phyloP scores from a whole-genome alignment of 2,329 filamentous ascomycete genomes.

The Nigrospora sphaerica region DNA sequence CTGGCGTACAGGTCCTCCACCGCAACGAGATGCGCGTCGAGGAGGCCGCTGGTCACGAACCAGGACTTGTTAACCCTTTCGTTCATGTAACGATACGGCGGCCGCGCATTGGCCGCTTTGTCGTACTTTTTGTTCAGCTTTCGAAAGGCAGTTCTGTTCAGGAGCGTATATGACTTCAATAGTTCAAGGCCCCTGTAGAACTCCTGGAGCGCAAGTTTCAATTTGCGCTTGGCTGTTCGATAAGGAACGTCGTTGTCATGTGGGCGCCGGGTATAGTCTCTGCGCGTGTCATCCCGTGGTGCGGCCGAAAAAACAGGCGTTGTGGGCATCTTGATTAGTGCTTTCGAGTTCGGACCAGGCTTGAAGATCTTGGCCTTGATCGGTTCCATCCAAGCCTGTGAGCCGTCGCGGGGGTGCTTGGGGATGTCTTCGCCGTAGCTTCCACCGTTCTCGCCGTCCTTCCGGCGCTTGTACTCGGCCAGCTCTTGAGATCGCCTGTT shows the following conservation, averaged over 20 bases:
- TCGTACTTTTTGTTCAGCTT: constrained; percentile 99
- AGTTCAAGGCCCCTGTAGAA: constrained; percentile 89
- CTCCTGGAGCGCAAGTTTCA: constrained; percentile 86
- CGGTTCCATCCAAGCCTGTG: constrained; percentile 41
- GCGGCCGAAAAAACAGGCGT: constrained; percentile 35
- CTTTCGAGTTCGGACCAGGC: constrained; percentile 54
- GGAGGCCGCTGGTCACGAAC: constrained; percentile 83
- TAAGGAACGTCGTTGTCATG: constrained; percentile 64
- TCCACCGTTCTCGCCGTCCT: constrained; percentile 20
- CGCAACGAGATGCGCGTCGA: constrained; percentile 72
- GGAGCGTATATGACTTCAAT: constrained; percentile 80
- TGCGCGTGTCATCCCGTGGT: constrained; percentile 20
- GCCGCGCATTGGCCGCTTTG: constrained; percentile 75
- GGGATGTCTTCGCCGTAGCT: not conserved
- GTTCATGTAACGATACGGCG: constrained; percentile 74
- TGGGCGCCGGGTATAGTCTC: constrained; percentile 46
- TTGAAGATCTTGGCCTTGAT: constrained; percentile 47
- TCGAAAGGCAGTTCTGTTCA: constrained; percentile 89
- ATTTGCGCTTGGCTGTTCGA: constrained; percentile 78
- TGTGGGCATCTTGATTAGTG: constrained; percentile 45
- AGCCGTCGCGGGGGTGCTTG: constrained; percentile 6
- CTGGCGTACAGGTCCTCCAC: constrained; percentile 89
- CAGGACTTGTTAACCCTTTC: constrained; percentile 86
- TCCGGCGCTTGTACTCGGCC: constrained; percentile 31
- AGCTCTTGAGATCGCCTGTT: constrained; percentile 74